Percentiles rank a stretch among this genome's conserved stretches.
These are phyloP conservation scores for Claviceps sp. DNA, from an alignment of 2,329 filamentous ascomycete species.

Conservation along the genomic window DNA sequence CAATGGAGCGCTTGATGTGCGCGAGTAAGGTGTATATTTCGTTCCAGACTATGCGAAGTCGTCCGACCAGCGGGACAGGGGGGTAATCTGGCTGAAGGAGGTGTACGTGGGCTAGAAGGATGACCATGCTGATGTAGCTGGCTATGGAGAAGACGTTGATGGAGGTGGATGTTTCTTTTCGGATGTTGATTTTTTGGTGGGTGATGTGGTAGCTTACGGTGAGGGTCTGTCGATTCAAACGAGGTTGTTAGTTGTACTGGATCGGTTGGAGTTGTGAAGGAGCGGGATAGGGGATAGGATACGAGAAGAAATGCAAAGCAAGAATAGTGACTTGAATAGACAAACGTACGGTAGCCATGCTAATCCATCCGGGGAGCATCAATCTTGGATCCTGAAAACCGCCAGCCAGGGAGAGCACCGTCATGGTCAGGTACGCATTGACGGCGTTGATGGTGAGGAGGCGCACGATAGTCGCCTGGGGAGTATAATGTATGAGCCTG, in stretches of 20 bases:
- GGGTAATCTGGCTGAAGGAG: slow-evolving; percentile 47
- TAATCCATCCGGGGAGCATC: slow-evolving; percentile 64
- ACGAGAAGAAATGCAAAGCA: not conserved
- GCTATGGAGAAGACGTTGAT: slow-evolving; percentile 64
- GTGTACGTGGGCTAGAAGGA: slow-evolving; percentile 54
- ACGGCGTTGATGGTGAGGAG: slow-evolving; percentile 62
- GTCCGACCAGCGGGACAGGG: slow-evolving; percentile 41
- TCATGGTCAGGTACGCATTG: slow-evolving; percentile 63
- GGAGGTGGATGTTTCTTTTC: slow-evolving; percentile 66
- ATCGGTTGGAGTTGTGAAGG: not conserved
- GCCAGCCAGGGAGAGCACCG: slow-evolving; percentile 56
- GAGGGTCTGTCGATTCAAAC: slow-evolving; percentile 38
- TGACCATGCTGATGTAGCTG: slow-evolving; percentile 63
- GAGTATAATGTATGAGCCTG: slow-evolving; percentile 75
- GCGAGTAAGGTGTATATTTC: slow-evolving; percentile 18
- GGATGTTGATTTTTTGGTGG: slow-evolving; percentile 66
- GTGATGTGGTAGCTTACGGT: slow-evolving; percentile 66
- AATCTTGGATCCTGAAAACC: slow-evolving; percentile 57
- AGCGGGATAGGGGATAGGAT: not conserved
- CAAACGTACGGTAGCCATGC: slow-evolving; percentile 53
- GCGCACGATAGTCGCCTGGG: slow-evolving; percentile 66
- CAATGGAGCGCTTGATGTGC: slow-evolving; percentile 18
- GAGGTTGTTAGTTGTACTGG: not conserved
- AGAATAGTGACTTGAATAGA: not conserved
- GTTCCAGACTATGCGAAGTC: slow-evolving; percentile 21